Conservation (phyloP, 2,329 filamentous ascomycete genomes). For the Cryphonectria naterciae region DNA sequence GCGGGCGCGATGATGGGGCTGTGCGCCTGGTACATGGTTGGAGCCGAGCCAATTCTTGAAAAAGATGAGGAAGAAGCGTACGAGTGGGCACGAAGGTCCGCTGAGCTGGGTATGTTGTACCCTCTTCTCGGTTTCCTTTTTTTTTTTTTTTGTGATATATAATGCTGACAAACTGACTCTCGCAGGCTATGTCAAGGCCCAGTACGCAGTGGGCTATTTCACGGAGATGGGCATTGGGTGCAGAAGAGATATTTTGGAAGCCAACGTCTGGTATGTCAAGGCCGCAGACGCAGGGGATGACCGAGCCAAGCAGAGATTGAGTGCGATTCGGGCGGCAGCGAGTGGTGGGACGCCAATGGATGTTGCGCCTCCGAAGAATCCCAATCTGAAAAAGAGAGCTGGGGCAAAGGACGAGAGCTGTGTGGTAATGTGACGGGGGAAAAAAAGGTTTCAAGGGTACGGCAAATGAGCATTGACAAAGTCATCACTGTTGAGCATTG, state of each 20-base stretch:
- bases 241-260: constrained; percentile 89
- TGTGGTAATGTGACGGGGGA: constrained; percentile 55
- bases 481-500: background rate
- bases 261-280: constrained; percentile 98
- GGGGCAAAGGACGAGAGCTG: constrained; percentile 56
- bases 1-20: constrained; percentile 95
- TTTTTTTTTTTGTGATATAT: background rate
- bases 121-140: background rate
- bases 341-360: constrained; percentile 62
- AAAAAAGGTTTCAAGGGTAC: background rate
- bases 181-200: constrained; percentile 71
- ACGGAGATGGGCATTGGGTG: constrained; percentile 98
- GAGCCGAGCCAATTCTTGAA: constrained; percentile 86
- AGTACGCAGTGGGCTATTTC: constrained; percentile 96
- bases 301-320: constrained; percentile 82
- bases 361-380: constrained; percentile 50
- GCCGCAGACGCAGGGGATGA: constrained; percentile 92
- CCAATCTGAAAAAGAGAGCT: constrained; percentile 56
- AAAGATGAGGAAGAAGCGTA: constrained; percentile 97
- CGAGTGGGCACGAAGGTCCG: constrained; percentile 89
- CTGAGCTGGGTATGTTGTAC: constrained; percentile 73
- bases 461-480: background rate
- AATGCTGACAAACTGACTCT: constrained; percentile 30
- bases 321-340: constrained; percentile 84
- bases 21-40: constrained; percentile 98